Evolutionary conservation across 2,329 filamentous ascomycete genomes (phyloP).

Genomic region (Coniochaeta hoffmannii): DNA sequence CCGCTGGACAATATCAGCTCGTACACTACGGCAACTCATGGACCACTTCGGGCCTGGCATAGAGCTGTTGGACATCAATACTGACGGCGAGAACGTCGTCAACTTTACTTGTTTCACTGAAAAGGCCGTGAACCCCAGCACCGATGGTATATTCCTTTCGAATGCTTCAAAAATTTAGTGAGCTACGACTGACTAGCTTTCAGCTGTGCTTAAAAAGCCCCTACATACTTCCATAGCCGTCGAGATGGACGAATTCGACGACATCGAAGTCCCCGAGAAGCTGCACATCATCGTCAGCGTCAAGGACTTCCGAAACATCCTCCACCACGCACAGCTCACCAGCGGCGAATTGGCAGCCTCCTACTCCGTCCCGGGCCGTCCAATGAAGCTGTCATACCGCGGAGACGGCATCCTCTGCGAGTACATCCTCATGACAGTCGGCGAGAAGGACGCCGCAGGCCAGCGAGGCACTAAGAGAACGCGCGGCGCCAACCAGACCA

Average conservation of each 20-base stretch:
- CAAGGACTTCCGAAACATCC: conserved; percentile 75
- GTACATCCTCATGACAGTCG: conserved; percentile 77
- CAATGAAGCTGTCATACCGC: conserved; percentile 65
- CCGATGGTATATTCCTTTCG: conserved; percentile 38
- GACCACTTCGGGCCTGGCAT: conserved; percentile 77
- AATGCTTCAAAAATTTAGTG: background rate
- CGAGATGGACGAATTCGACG: conserved; percentile 68
- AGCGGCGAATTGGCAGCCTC: conserved; percentile 58
- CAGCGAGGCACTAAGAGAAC: conserved; percentile 38
- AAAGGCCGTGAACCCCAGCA: conserved; percentile 58
- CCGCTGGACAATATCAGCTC: conserved; percentile 65
- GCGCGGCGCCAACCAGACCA: conserved; percentile 30
- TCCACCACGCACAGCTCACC: conserved; percentile 65
- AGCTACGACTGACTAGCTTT: conserved; percentile 9
- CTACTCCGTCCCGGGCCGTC: conserved; percentile 64
- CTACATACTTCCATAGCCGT: conserved; percentile 73
- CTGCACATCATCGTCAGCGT: conserved; percentile 75
- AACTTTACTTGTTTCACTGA: conserved; percentile 79
- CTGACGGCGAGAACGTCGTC: conserved; percentile 61
- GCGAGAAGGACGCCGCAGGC: conserved; percentile 47
- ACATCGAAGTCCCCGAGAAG: conserved; percentile 65
- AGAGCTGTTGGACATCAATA: conserved; percentile 73
- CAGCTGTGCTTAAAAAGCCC: conserved; percentile 71
- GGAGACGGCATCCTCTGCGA: conserved; percentile 64
- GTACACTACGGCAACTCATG: conserved; percentile 65